Evolutionary conservation across 805 yeast genomes (phyloP).

Genomic region (Candida anglica): DNA sequence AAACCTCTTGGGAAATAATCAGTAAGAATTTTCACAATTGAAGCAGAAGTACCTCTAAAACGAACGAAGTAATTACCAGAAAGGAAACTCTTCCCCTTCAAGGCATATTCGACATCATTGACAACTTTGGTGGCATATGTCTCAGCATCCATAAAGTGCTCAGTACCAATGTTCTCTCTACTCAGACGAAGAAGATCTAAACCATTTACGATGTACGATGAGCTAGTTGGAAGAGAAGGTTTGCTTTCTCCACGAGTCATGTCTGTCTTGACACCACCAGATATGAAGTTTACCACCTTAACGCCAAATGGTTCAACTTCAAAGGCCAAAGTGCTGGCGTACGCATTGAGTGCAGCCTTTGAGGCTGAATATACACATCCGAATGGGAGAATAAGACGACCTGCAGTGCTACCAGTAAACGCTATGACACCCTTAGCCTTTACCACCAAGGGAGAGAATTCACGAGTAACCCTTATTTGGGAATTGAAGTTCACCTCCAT

Average conservation of each 20-base stretch:
- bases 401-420: slow-evolving; percentile 34
- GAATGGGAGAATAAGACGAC: slow-evolving; percentile 29
- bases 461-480: slow-evolving; percentile 30
- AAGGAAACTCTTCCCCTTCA: slow-evolving; percentile 9
- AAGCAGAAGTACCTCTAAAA: slow-evolving; percentile 3
- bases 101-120: slow-evolving; percentile 17
- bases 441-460: slow-evolving; percentile 26
- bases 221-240: background rate
- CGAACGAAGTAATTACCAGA: background rate
- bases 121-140: slow-evolving; percentile 18
- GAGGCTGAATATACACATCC: slow-evolving; percentile 27
- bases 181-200: background rate
- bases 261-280: slow-evolving; percentile 17
- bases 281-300: slow-evolving; percentile 12
- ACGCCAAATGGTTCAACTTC: slow-evolving; percentile 16
- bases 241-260: slow-evolving; percentile 1
- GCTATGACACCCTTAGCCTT: slow-evolving; percentile 30
- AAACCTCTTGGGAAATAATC: slow-evolving; percentile 1
- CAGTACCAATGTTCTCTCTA: slow-evolving; percentile 1
- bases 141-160: slow-evolving; percentile 16
- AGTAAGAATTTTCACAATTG: background rate
- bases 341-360: slow-evolving; percentile 20
- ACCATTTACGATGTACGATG: background rate
- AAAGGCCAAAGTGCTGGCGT: slow-evolving; percentile 11
- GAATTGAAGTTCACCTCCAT: slow-evolving; percentile 38